A percentile compares a stretch with the other conserved stretches of the same genome.
phyloP scores from a whole-genome alignment of 2,329 filamentous ascomycete genomes.

The Zymoseptoria pseudotritici region DNA sequence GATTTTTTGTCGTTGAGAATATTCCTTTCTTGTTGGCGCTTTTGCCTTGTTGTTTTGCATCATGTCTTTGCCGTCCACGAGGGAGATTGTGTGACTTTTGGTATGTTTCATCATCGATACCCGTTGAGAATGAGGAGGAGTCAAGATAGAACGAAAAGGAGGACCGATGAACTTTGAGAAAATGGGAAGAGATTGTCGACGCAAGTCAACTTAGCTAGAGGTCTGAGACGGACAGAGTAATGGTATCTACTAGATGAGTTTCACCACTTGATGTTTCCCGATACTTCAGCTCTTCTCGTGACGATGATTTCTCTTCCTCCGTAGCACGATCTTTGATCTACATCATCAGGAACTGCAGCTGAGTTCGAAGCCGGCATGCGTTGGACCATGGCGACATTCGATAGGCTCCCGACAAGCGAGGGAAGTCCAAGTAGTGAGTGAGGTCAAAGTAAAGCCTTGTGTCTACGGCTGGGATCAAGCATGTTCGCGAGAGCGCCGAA shows the following conservation, averaged over 20 bases:
- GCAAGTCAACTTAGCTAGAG: not conserved
- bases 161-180: not conserved
- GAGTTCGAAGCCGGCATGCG: not conserved
- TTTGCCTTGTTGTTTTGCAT: not conserved
- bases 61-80: not conserved
- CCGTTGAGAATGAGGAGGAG: not conserved
- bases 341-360: too few species aligned
- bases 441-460: not conserved
- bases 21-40: not conserved
- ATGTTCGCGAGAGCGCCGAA: not conserved
- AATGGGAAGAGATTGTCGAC: not conserved
- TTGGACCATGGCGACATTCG: not conserved
- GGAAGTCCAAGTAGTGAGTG: not conserved
- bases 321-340: not conserved
- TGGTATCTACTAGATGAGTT: not conserved
- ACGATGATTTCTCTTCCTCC: not conserved
- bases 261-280: not conserved
- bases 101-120: not conserved
- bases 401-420: too few species aligned
- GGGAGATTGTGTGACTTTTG: not conserved
- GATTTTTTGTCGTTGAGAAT: not conserved
- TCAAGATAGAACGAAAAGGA: not conserved
- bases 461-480: not conserved
- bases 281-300: not conserved
- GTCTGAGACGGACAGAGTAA: not conserved